Evolutionary conservation across 1,284 basidiomycete species (phyloP).

Genomic region (Phlebopus sp.): DNA sequence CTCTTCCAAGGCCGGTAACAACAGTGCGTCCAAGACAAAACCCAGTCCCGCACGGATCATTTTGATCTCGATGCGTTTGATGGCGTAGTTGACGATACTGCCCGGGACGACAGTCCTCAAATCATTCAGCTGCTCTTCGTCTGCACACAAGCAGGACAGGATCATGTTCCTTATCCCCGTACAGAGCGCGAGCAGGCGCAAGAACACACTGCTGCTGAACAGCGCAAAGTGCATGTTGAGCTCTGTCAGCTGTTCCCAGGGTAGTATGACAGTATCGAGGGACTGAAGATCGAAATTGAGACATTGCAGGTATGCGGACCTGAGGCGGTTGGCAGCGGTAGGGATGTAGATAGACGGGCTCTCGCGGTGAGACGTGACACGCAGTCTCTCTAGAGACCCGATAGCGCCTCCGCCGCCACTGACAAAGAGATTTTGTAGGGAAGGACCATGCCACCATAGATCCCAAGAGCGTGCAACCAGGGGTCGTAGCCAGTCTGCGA

Average conservation of each 20-base stretch:
- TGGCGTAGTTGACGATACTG: conserved; percentile 14
- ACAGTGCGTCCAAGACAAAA: conserved; percentile 17
- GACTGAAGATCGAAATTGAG: conserved; percentile 23
- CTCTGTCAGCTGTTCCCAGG: conserved; percentile 26
- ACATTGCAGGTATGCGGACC: conserved; percentile 2
- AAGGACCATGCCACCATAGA: conserved; percentile 34
- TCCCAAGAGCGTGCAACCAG: conserved; percentile 22
- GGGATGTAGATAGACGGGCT: conserved; percentile 14
- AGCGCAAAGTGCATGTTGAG: conserved; percentile 30
- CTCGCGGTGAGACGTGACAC: not conserved
- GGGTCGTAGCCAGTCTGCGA: conserved; percentile 22
- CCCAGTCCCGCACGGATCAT: conserved; percentile 26
- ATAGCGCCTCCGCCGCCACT: not conserved
- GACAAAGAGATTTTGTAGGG: conserved; percentile 20
- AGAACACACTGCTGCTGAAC: conserved; percentile 22
- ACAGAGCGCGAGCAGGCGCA: conserved; percentile 26
- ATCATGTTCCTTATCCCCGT: conserved; percentile 17
- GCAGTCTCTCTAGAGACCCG: conserved; percentile 9
- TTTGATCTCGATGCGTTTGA: conserved; percentile 30
- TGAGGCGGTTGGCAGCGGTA: conserved; percentile 2
- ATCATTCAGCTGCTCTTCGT: not conserved
- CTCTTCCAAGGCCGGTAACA: conserved; percentile 30
- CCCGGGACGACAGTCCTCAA: conserved; percentile 14
- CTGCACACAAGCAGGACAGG: conserved; percentile 9
- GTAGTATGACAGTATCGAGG: conserved; percentile 22